Base-by-base conservation (phyloP, 1,284 basidiomycete genomes). In the Coniferiporia weirii region DNA sequence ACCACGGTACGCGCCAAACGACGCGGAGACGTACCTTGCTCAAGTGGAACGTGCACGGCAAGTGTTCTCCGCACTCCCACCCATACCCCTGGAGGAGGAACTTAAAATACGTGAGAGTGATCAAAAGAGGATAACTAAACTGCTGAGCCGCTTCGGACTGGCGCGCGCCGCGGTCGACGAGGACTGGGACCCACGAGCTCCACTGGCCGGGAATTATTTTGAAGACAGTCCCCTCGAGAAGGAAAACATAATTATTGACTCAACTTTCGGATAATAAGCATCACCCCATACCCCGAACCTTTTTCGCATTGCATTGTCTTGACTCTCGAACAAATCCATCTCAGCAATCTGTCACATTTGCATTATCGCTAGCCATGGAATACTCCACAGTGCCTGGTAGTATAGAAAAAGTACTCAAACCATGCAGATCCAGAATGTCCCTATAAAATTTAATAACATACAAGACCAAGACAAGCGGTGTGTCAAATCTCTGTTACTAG, bases 11-110 rank as follows among this genome's bases (percentile, higher is more conserved):
- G 45, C 44, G 34, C 71, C 78, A 0, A 80, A 79, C 0, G 75
- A 76, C 5, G 60, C 77, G 5, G 66, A 80, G 13, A 75, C 71
- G 8, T 92, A 91, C 66, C 70, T 92, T 5, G 73, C 76, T 2
- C 81, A 86, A 62, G 78, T 92, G 0, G 72, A 72, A 46, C 66
- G 76, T 4, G 89, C 86, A 0, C 75, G 89, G 0, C 63, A 69
- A 15, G 79, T 89, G 8, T 92, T 90, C 67, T 68, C 73, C 60
- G 83, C 79, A 1, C 67, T 87, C 7, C 89, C 89, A 0, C 81
- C 84, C 1, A 66, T 83, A 0, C 84, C 89, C 1, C 70, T 22
- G 20, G 34, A 78, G 40, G 56, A 64, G 4, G 64, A 63, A 15
- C 64, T 84, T 45, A 65, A 73, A 45, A 72, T 70, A 36, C 65